phyloP scores from a whole-genome alignment of 768 basidiomycete species.

The Panus rudis region DNA sequence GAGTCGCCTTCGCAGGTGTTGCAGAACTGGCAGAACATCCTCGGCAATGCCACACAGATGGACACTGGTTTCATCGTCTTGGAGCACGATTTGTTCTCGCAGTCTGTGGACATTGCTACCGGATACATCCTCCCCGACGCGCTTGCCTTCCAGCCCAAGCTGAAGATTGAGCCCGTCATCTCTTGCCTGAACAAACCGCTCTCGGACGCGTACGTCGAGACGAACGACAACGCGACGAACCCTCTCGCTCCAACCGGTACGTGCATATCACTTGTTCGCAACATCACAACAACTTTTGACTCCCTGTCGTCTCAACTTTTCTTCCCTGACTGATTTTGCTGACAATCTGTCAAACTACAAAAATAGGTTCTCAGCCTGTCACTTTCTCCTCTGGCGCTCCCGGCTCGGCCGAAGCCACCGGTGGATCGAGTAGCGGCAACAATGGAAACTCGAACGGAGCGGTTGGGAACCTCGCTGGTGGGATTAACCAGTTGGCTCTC shows the following conservation, averaged over 20 bases:
- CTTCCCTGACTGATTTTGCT: background rate
- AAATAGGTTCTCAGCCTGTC: constrained; percentile 1
- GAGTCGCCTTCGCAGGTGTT: constrained; percentile 53
- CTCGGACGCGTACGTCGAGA: constrained; percentile 74
- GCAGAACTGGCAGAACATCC: constrained; percentile 67
- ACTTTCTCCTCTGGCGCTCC: constrained; percentile 28
- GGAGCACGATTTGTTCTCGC: constrained; percentile 81
- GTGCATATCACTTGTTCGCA: constrained; percentile 5
- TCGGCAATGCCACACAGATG: constrained; percentile 50
- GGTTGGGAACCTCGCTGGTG: too few species aligned
- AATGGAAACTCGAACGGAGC: too few species aligned
- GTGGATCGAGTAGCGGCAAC: constrained; percentile 8
- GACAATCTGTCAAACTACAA: background rate
- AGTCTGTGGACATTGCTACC: constrained; percentile 78
- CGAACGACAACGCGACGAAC: constrained; percentile 63
- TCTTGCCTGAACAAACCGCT: constrained; percentile 54
- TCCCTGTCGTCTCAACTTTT: too few species aligned
- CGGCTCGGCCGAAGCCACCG: constrained; percentile 28
- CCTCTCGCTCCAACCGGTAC: constrained; percentile 34
- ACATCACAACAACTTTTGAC: too few species aligned
- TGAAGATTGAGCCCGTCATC: constrained; percentile 68
- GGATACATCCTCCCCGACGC: constrained; percentile 84
- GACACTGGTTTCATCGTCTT: constrained; percentile 83
- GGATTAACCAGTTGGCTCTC: constrained; percentile 4
- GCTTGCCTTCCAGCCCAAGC: constrained; percentile 52